A percentile compares a stretch with the other conserved stretches of the same genome.
Conservation (phyloP, 192 early-diverging fungal species). For the Coemansia sp. region DNA sequence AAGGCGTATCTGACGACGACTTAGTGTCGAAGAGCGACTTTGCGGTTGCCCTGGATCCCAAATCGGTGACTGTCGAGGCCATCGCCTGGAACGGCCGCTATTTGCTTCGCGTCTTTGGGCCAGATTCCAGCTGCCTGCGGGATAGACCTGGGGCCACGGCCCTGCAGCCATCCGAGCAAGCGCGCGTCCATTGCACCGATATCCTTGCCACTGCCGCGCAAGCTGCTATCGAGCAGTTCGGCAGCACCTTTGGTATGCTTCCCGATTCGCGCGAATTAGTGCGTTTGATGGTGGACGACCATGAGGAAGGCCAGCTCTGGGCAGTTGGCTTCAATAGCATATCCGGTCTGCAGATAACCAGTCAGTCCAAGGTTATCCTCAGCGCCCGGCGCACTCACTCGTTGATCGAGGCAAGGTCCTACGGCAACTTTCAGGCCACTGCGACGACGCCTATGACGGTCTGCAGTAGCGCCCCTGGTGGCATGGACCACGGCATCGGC, state of each 20-base stretch:
- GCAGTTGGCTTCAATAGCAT: constrained; percentile 45
- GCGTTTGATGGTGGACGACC: constrained; percentile 50
- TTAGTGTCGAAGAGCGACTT: constrained; percentile 40
- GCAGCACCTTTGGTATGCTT: constrained; percentile 48
- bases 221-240: constrained; percentile 50
- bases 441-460: background rate
- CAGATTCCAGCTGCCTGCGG: constrained; percentile 30
- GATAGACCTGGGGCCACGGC: constrained; percentile 41
- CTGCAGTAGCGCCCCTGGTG: background rate
- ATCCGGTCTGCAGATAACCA: constrained; percentile 44
- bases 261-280: constrained; percentile 47
- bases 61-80: constrained; percentile 40
- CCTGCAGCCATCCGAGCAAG: constrained; percentile 23
- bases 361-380: constrained; percentile 41
- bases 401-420: constrained; percentile 26
- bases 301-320: constrained; percentile 49
- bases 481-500: background rate
- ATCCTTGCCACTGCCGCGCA: constrained; percentile 50
- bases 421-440: constrained; percentile 8
- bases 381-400: constrained; percentile 36
- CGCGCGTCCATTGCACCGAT: constrained; percentile 46
- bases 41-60: constrained; percentile 41
- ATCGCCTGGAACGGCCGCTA: constrained; percentile 53
- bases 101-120: constrained; percentile 46
- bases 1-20: constrained; percentile 16